Evolutionary conservation across 2,329 filamentous ascomycete species (phyloP).

Genomic region (Neospermospora avenae): DNA sequence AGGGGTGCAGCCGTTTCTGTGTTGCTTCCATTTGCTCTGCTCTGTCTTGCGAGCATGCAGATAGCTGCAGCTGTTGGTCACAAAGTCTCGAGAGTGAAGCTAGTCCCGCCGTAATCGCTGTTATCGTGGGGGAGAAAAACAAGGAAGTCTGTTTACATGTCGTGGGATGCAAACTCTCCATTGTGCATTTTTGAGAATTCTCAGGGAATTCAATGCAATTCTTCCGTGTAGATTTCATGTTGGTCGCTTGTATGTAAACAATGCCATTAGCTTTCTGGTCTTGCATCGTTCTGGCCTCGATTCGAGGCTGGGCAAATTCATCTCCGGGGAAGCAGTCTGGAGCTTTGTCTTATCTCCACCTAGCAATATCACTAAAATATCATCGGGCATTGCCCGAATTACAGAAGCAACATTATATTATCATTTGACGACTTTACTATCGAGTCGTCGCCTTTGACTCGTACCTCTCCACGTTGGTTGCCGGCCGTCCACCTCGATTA

Average conservation of each 20-base stretch:
- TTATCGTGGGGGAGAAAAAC: neutral
- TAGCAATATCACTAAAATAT: too few species aligned
- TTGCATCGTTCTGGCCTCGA: neutral
- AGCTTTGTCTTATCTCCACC: too few species aligned
- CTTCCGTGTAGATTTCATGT: neutral
- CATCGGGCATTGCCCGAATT: too few species aligned
- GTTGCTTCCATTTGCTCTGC: neutral
- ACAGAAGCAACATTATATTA: too few species aligned
- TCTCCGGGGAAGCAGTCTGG: too few species aligned
- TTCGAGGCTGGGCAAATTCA: too few species aligned
- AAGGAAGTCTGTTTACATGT: neutral
- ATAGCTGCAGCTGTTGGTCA: conserved; percentile 10
- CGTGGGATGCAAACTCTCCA: neutral
- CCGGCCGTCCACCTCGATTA: neutral
- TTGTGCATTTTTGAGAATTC: neutral
- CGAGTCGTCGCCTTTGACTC: too few species aligned
- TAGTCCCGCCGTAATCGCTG: neutral
- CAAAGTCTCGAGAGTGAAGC: neutral
- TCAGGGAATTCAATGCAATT: neutral
- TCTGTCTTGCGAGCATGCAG: too few species aligned
- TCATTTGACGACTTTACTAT: too few species aligned
- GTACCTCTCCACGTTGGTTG: too few species aligned
- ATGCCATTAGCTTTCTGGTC: neutral
- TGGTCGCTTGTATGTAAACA: neutral
- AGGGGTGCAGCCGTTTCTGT: conserved; percentile 4